phyloP scores from a whole-genome alignment of 805 yeast genomes.

The Wickerhamiella lipophila region DNA sequence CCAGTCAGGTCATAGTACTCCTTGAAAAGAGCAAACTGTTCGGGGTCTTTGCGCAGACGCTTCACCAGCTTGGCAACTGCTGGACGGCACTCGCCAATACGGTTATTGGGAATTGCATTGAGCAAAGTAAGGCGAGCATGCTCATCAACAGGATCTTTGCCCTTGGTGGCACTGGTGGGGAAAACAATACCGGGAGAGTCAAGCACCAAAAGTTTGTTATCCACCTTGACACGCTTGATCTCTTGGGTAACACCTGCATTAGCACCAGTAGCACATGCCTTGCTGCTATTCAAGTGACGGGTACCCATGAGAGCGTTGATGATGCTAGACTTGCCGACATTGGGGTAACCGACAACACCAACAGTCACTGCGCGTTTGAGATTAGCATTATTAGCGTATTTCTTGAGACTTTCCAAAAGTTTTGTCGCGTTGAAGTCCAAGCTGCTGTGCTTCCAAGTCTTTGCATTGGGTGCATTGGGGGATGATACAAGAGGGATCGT shows the following conservation, averaged over 20 bases:
- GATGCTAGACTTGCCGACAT: slow-evolving; percentile 91
- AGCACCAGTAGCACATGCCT: slow-evolving; percentile 92
- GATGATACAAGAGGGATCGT: slow-evolving; percentile 75
- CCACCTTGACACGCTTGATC: slow-evolving; percentile 82
- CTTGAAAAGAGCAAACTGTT: slow-evolving; percentile 54
- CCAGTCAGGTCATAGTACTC: slow-evolving; percentile 69
- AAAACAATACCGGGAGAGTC: slow-evolving; percentile 98
- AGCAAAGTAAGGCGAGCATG: slow-evolving; percentile 81
- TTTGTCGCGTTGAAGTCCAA: slow-evolving; percentile 59
- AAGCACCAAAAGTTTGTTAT: slow-evolving; percentile 71
- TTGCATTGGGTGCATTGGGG: slow-evolving; percentile 54
- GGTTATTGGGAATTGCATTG: slow-evolving; percentile 81
- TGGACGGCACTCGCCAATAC: slow-evolving; percentile 68
- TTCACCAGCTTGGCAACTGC: slow-evolving; percentile 68
- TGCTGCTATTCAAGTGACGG: slow-evolving; percentile 49
- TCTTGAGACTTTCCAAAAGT: slow-evolving; percentile 67
- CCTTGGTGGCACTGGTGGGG: slow-evolving; percentile 41
- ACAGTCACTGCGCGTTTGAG: slow-evolving; percentile 81
- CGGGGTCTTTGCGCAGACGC: slow-evolving; percentile 57
- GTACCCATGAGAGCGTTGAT: slow-evolving; percentile 62
- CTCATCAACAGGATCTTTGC: slow-evolving; percentile 40
- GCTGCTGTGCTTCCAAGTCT: slow-evolving; percentile 55
- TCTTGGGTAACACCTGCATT: slow-evolving; percentile 95
- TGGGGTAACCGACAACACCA: slow-evolving; percentile 95
- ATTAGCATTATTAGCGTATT: slow-evolving; percentile 71